Evolutionary conservation across 495 filamentous ascomycete genomes (phyloP).

Genomic region (Penicillium longicatenatum): DNA sequence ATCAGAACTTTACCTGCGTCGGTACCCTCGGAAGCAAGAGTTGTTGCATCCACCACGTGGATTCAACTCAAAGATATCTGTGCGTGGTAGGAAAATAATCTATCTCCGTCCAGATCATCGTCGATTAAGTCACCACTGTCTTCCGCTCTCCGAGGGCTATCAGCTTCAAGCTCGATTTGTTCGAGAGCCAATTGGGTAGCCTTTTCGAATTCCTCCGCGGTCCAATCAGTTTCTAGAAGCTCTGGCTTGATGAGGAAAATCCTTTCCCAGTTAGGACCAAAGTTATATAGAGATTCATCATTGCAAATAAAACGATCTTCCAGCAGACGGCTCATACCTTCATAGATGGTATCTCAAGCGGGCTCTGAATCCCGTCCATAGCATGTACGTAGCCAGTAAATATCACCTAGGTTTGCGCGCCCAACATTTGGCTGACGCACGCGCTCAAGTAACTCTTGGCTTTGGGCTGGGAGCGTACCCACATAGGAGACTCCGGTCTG

Average conservation of each 20-base stretch:
- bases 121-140: conserved; percentile 10
- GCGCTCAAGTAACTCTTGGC: conserved; percentile 8
- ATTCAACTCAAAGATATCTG: conserved; percentile 6
- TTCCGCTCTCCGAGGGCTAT: conserved; percentile 2
- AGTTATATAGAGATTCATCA: conserved; percentile 10
- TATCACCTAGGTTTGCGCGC: not conserved
- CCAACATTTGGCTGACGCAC: not conserved
- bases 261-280: conserved; percentile 12
- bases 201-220: not conserved
- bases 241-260: not conserved
- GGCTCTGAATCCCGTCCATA: conserved; percentile 8
- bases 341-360: not conserved
- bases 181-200: not conserved
- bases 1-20: conserved; percentile 14
- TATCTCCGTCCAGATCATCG: not conserved
- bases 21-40: conserved; percentile 10
- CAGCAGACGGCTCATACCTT: not conserved
- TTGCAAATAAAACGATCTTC: not conserved
- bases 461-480: conserved; percentile 1
- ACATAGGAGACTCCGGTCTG: not conserved
- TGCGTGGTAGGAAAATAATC: not conserved
- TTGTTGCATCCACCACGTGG: conserved; percentile 13
- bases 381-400: conserved; percentile 11
- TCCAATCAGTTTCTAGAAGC: not conserved
- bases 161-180: conserved; percentile 3